Evolutionary conservation across 805 yeast species (phyloP).

Genomic region (Wickerhamiella nectarea): DNA sequence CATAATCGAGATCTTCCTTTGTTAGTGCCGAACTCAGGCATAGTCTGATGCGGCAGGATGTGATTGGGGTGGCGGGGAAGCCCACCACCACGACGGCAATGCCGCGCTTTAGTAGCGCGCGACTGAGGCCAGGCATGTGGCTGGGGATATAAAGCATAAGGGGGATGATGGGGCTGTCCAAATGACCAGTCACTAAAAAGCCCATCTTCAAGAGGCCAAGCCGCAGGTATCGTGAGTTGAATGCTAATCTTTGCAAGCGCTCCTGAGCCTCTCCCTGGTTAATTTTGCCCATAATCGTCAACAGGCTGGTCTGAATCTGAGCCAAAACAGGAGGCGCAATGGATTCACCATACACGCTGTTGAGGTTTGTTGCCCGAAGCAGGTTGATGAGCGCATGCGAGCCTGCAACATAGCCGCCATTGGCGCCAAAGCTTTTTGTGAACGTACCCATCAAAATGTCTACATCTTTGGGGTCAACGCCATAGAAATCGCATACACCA

Average conservation of each 20-base stretch:
- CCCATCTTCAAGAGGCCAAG: conserved; percentile 85
- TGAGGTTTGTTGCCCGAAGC: conserved; percentile 57
- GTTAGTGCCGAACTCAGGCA: conserved; percentile 88
- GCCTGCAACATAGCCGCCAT: conserved; percentile 93
- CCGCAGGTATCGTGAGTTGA: conserved; percentile 86
- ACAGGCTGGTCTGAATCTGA: conserved; percentile 72
- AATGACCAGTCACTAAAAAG: conserved; percentile 85
- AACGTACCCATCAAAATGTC: conserved; percentile 96
- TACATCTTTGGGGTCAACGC: conserved; percentile 56
- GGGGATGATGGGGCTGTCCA: conserved; percentile 94
- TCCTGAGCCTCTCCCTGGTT: conserved; percentile 89
- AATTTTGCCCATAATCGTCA: conserved; percentile 64
- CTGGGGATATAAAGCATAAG: conserved; percentile 77
- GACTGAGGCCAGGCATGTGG: conserved; percentile 84
- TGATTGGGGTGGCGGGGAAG: conserved; percentile 92
- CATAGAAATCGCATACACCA: conserved; percentile 91
- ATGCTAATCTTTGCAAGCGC: conserved; percentile 84
- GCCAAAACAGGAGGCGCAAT: conserved; percentile 80
- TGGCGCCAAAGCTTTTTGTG: conserved; percentile 96
- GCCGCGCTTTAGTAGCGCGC: conserved; percentile 62
- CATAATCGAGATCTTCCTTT: conserved; percentile 73
- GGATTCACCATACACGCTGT: conserved; percentile 68
- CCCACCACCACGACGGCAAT: conserved; percentile 95
- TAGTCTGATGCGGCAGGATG: conserved; percentile 78
- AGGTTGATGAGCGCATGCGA: conserved; percentile 54